A percentile compares a stretch with the other conserved stretches of the same genome.
phyloP scores from a whole-genome alignment of 164 flowering plant genomes.

The Magnolia kwangsiensis region DNA sequence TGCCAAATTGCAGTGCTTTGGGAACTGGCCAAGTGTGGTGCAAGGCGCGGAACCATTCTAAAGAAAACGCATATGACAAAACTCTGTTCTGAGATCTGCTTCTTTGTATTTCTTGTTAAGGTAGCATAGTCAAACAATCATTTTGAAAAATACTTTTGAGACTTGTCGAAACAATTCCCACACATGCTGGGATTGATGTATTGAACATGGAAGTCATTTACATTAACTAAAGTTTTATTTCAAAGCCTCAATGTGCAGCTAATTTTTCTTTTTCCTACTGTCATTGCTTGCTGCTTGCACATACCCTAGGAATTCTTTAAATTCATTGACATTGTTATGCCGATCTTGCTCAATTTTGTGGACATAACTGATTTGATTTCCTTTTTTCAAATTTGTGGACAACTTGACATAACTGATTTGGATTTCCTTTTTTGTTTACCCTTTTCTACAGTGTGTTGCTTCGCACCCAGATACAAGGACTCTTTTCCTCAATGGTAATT shows the following conservation, averaged over 20 bases:
- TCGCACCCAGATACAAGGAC: constrained; percentile 78
- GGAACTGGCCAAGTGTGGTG: too few relatives aligned
- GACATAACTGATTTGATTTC: background rate
- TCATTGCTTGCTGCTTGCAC: background rate
- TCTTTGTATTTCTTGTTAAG: too few relatives aligned
- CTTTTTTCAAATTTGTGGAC: background rate
- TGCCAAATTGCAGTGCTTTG: too few relatives aligned
- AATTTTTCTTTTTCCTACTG: background rate
- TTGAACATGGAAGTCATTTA: too few relatives aligned
- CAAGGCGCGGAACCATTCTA: too few relatives aligned
- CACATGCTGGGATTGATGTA: too few relatives aligned
- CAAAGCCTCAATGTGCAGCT: background rate
- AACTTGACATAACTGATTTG: background rate
- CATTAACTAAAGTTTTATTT: background rate
- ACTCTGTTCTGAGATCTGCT: too few relatives aligned
- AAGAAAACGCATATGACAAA: too few relatives aligned
- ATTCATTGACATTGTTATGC: background rate
- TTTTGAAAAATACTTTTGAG: too few relatives aligned
- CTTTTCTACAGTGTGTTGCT: constrained; percentile 65
- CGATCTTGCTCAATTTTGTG: background rate
- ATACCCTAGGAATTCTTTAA: background rate
- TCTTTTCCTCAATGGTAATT: constrained; percentile 73
- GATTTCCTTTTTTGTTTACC: background rate
- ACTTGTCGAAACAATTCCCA: too few relatives aligned
- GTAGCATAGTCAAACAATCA: too few relatives aligned